Base-by-base conservation (phyloP, 441 rosid species). In the Biscutella laevigata region DNA sequence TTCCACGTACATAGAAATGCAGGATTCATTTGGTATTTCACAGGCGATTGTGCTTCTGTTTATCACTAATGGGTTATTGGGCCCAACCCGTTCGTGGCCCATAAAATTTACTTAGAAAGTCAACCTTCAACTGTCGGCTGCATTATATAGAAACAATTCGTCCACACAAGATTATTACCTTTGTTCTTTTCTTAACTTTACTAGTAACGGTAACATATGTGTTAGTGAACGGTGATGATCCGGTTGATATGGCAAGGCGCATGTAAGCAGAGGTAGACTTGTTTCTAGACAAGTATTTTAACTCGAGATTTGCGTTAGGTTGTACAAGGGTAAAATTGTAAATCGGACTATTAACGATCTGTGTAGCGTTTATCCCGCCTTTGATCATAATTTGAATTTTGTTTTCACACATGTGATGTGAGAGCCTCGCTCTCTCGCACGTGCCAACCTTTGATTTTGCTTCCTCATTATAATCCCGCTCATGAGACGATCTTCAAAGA, bases 391-490 rank as follows among this genome's bases (percentile, higher is more conserved):
- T 65, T 65, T 34, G 64, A 64, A 64, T 9, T 4, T 1, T n/a
- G n/a, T n/a, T n/a, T n/a, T 1, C n/a, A 56, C 57, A 54, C 56
- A 5, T 6, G 43, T 26, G 69, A 42, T n/a, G n/a, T n/a, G n/a
- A n/a, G 57, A 34, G 17, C 1, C 7, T 7, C 20, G n/a, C n/a
- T n/a, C n/a, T 4, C 4, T 48, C 42, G 48, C 59, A 65, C 64
- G 59, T 65, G 70, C 42, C 3, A 21, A 13, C 10, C 21, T 36
- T 56, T 20, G n/a, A 11, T 17, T 43, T 35, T 40, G 40, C n/a
- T 57, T 16, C 39, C 48, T 7, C 54, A n/a, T 28, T 50, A 57
- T 33, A 65, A 51, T 58, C 69, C 69, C 63, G 59, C 64, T 50
- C 59, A 46, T 1, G 68, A 53, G 55, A 26, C 13, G 35, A 21